Evolutionary conservation across 768 basidiomycete species (phyloP), one percentile per base, ranked within the genome.

Genomic region (Lentinula sp.): DNA sequence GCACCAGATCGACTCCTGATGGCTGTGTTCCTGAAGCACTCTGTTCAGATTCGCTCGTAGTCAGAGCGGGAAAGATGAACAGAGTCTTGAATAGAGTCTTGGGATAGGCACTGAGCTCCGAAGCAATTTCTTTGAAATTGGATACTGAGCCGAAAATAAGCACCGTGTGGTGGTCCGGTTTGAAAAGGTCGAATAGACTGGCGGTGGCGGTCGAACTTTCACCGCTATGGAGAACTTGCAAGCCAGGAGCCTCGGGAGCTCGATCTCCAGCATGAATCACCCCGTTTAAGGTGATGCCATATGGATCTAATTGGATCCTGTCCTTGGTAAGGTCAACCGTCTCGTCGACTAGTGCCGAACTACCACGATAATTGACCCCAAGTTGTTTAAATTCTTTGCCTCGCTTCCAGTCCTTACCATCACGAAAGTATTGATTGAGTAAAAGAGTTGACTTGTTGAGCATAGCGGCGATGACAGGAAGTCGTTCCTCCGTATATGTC

Each of bases 291-390:
- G 61, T 64, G n/a, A 57, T 60, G 35, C 69, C 68, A 50, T 73
- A 73, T 28, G 70, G 60, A 53, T 71, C 67, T 9, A 65, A 46
- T 1, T 53, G 64, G 6, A 23, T 33, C 9, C 20, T 53, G 53
- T 43, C 61, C 18, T 12, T 63, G 63, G 36, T 67, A 63, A 62
- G 66, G 54, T 58, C 61, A 53, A 43, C 66, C 32, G 39, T 61
- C 32, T 76, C 76, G 57, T 84, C 83, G 13, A 80, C 28, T 1
- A 84, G 72, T 23, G 83, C 73, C 0, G 77, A 63, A 65, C 83
- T 84, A 69, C 77, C 76, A 8, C 84, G 75, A 65, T 80, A 85
- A 67, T 85, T 85, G 48, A 84, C 72, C 6, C 80, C 81, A 39
- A 83, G 76, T 68, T 81, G 79, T n/a, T 68, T 64, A 3, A 81